These are phyloP conservation scores for Colletotrichum tamarilloi DNA, from an alignment of 2,329 filamentous ascomycete genomes.

Conservation along the genomic window DNA sequence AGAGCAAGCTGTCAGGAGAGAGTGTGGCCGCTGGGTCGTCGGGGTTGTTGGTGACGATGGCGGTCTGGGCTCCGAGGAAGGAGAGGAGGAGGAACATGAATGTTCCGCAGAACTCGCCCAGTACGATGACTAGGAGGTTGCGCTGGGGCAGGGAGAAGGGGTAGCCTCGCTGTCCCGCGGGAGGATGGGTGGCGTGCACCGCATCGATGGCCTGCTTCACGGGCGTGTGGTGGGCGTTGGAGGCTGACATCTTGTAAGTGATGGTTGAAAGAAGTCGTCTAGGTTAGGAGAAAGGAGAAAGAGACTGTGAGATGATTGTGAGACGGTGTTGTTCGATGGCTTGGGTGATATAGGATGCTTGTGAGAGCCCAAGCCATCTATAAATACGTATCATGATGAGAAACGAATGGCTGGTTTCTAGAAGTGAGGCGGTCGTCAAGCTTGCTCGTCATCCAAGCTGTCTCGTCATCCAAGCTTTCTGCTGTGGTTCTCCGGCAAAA, in stretches of 20 bases:
- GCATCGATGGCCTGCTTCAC: slow-evolving; percentile 12
- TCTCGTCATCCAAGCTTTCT: background rate
- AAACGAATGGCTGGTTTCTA: background rate
- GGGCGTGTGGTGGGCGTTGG: slow-evolving; percentile 3
- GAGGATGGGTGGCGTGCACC: background rate
- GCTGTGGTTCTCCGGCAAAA: background rate
- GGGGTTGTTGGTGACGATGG: slow-evolving; percentile 46
- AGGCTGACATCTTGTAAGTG: background rate
- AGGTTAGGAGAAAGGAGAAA: background rate
- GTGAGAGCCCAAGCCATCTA: background rate
- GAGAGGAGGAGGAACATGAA: slow-evolving; percentile 63
- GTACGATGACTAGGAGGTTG: slow-evolving; percentile 51
- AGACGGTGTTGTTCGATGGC: background rate
- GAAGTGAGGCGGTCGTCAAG: background rate
- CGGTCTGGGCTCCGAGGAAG: slow-evolving; percentile 53
- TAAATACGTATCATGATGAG: background rate
- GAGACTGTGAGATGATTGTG: background rate
- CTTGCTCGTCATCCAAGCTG: background rate
- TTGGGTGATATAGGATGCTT: background rate
- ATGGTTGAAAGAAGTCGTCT: background rate
- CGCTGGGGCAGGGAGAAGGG: slow-evolving; percentile 30
- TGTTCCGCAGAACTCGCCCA: slow-evolving; percentile 64
- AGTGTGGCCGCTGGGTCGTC: slow-evolving; percentile 18
- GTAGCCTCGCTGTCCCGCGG: slow-evolving; percentile 4
- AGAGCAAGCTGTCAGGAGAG: slow-evolving; percentile 44